phyloP scores from a whole-genome alignment of 352 stramenopile genomes.

The Globisporangium polare region DNA sequence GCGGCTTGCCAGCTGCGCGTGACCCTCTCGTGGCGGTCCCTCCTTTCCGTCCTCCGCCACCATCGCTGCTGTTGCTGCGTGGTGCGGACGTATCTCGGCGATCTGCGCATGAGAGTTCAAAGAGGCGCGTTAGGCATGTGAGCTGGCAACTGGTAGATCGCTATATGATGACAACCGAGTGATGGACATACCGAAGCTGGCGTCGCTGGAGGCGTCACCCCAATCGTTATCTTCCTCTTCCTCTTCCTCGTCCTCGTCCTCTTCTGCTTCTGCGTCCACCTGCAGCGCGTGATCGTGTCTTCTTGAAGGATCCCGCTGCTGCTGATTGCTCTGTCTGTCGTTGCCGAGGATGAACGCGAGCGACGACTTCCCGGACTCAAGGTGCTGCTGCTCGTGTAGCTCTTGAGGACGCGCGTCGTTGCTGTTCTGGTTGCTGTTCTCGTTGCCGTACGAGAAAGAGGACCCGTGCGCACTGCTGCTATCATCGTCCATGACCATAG shows the following conservation, averaged over 20 bases:
- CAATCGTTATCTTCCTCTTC: slow-evolving; percentile 9
- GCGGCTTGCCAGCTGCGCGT: not conserved
- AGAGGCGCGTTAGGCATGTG: not conserved
- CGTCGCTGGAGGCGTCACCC: slow-evolving; percentile 25
- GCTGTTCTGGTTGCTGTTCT: slow-evolving; percentile 12
- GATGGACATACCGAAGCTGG: slow-evolving; percentile 19
- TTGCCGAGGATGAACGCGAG: slow-evolving; percentile 28
- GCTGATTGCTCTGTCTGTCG: slow-evolving; percentile 1
- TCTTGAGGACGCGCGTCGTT: not conserved
- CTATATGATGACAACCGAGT: too few species aligned
- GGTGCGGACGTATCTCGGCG: not conserved
- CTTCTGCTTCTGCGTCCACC: slow-evolving; percentile 1
- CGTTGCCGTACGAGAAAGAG: slow-evolving; percentile 5
- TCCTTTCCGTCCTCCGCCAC: too few species aligned
- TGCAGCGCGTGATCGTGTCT: not conserved
- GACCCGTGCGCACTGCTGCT: not conserved
- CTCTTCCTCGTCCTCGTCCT: not conserved
- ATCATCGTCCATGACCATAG: slow-evolving; percentile 1
- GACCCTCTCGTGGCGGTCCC: not conserved
- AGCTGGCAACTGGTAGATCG: not conserved
- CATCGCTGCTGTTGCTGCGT: not conserved
- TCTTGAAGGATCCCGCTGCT: not conserved
- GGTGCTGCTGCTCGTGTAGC: slow-evolving; percentile 4
- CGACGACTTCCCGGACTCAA: slow-evolving; percentile 20
- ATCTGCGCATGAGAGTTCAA: not conserved